Conservation (phyloP, 352 stramenopile genomes). For the Phytophthora brassicae region DNA sequence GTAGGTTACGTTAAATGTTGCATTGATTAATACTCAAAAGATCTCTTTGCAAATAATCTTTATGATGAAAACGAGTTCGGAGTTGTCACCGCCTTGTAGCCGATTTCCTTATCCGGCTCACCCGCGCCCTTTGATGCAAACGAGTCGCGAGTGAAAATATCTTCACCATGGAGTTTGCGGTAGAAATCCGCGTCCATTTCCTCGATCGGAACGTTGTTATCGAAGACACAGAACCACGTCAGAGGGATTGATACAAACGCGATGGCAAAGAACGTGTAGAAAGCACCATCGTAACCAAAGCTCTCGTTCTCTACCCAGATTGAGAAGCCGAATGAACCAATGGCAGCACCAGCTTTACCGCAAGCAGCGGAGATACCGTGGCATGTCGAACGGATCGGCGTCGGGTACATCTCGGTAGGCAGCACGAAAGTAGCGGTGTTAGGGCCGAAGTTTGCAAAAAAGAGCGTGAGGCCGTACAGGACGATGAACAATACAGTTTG, state of each 20-base stretch:
- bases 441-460: conserved; percentile 83
- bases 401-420: conserved; percentile 78
- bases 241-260: conserved; percentile 54
- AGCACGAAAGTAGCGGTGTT: conserved; percentile 88
- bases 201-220: conserved; percentile 42
- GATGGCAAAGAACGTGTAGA: conserved; percentile 44
- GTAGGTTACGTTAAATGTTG: too few species aligned
- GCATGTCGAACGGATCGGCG: conserved; percentile 77
- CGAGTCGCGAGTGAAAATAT: conserved; percentile 17
- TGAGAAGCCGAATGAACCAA: conserved; percentile 16
- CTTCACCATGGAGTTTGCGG: conserved; percentile 27
- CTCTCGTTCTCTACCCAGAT: conserved; percentile 16
- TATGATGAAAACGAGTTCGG: not conserved
- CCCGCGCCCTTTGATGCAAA: conserved; percentile 15
- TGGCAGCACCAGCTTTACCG: conserved; percentile 11
- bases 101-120: conserved; percentile 10
- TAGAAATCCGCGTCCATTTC: conserved; percentile 54
- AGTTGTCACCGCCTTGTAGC: not conserved
- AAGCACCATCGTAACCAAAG: conserved; percentile 11
- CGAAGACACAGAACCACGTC: conserved; percentile 54
- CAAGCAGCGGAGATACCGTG: conserved; percentile 58
- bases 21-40: too few species aligned
- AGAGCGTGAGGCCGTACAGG: conserved; percentile 72
- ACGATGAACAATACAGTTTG: conserved; percentile 61
- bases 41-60: too few species aligned